A percentile compares a stretch with the other conserved stretches of the same genome.
phyloP scores from a whole-genome alignment of 2,329 filamentous ascomycete species.

The Aspergillus fructus region DNA sequence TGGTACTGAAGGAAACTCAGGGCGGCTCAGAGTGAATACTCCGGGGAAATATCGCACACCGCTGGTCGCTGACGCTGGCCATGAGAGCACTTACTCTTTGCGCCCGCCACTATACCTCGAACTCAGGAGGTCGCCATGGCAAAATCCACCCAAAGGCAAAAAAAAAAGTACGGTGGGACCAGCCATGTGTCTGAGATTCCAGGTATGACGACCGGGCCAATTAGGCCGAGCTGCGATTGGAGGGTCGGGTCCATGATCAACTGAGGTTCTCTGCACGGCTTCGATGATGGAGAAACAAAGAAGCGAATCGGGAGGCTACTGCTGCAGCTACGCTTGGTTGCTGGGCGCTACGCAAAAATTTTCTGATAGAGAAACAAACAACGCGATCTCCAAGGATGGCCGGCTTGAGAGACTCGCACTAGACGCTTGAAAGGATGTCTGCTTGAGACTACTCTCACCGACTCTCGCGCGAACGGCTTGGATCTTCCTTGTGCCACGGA shows the following conservation, averaged over 20 bases:
- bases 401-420: neutral
- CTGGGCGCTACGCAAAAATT: conserved; percentile 21
- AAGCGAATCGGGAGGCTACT: conserved; percentile 20
- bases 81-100: neutral
- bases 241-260: conserved; percentile 16
- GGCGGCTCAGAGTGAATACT: neutral
- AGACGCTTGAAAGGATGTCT: neutral
- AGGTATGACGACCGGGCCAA: conserved; percentile 20
- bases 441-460: neutral
- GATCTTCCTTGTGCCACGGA: neutral
- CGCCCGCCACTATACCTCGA: conserved; percentile 8
- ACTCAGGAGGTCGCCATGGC: conserved; percentile 1
- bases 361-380: conserved; percentile 11
- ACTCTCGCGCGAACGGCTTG: neutral
- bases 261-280: conserved; percentile 26
- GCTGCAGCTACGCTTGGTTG: conserved; percentile 18
- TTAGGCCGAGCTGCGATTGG: conserved; percentile 15
- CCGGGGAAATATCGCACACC: neutral
- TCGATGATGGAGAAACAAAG: conserved; percentile 15
- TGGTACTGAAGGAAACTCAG: neutral
- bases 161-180: conserved; percentile 24
- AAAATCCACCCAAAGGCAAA: conserved; percentile 15
- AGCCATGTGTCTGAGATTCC: conserved; percentile 19
- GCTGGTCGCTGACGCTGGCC: neutral
- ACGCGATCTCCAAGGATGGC: neutral